Base-by-base conservation (phyloP, 768 basidiomycete genomes). In the Hebeloma cylindrosporum region DNA sequence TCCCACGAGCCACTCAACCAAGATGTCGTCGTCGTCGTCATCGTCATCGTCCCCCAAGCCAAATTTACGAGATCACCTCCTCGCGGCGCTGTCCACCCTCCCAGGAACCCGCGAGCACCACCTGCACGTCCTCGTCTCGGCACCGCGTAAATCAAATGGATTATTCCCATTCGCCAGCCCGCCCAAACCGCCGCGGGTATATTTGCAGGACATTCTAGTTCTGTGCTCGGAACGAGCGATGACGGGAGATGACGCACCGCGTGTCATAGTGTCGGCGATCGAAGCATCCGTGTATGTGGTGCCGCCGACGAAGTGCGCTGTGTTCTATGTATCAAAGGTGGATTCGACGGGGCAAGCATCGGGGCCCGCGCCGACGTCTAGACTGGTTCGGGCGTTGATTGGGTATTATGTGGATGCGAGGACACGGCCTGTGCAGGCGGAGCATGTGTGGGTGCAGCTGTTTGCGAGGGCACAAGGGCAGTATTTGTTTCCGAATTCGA, bases 321-420 rank as follows among this genome's bases (percentile, higher is more conserved):
- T 97, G 25, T 64, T 98, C 23, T 96, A 98, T 63, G 74, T 99
- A 40, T 89, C 90, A 37, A 99, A 99, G 68, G 83, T 96, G 41
- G 96, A 99, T 63, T 83, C 93, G 8, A 91, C 94, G 0, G 94
- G 94, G 0, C 83, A 93, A 61, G 77, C 72, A 7, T 61, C 57
- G 20, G 50, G 63, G 3, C 86, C 83, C 0, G 78, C 84, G 29
- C 88, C 88, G 3, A 92, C 93, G 2, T 66, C 77, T 3, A 60
- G 74, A 9, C 78, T 97, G 41, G 80, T 91, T 32, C 71, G 73
- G 14, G 69, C 84, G 0, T 73, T 96, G 45, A 52, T 97, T 10
- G 44, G 53, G 14, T 89, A 66, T 65, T 88, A 87, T 57, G 72
- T 76, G 25, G 74, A 83, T 44, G 81, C 81, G 0, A 45, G 52